Evolutionary conservation across 192 early-diverging fungal species (phyloP), one percentile per base, ranked within the genome.

Genomic region (Linnemannia exigua): DNA sequence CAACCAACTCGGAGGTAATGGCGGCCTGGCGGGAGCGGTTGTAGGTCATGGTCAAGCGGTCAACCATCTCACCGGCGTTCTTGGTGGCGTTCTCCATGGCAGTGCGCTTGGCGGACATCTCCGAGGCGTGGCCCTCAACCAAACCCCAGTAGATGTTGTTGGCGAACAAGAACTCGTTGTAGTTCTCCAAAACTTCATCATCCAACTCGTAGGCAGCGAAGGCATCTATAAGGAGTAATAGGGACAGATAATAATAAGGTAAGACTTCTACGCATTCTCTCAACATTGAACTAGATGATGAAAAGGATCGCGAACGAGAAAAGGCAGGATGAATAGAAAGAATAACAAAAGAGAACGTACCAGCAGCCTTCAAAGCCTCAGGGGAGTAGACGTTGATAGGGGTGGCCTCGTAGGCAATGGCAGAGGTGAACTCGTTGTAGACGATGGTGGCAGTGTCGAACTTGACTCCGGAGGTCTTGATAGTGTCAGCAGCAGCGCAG

Each of bases 31-130:
- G 97, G 87, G 96, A 95, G 82, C 97, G 95, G 94, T 99, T 98
- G 95, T 96, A 99, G 80, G 94, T 95, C 88, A 99, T 91, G 70
- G 97, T 98, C 70, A 99, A 92, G 88, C 95, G 98, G 88, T 95
- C 91, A 92, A 99, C 97, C 94, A 99, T 98, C 78, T 99, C 97
- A 88, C 95, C 96, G 74, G 98, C 98, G 91, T 99, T 99, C 94
- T 99, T 97, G 90, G 98, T 99, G 48, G 98, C 98, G 89, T 99
- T 99, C 93, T 99, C 98, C 98, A 99, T 99, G 81, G 98, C 98
- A 81, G 95, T 95, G 78, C 98, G 95, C 93, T 96, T 97, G 77
- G 98, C 96, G 73, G 95, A 94, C 95, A 98, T 95, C 88, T 99
- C 98, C 36, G 97, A 92, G 61, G 97, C 97, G 85, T 98, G 96